These are phyloP conservation scores for Raphanus hybrid DNA, from an alignment of 441 rosid genomes.

Conservation along the genomic window DNA sequence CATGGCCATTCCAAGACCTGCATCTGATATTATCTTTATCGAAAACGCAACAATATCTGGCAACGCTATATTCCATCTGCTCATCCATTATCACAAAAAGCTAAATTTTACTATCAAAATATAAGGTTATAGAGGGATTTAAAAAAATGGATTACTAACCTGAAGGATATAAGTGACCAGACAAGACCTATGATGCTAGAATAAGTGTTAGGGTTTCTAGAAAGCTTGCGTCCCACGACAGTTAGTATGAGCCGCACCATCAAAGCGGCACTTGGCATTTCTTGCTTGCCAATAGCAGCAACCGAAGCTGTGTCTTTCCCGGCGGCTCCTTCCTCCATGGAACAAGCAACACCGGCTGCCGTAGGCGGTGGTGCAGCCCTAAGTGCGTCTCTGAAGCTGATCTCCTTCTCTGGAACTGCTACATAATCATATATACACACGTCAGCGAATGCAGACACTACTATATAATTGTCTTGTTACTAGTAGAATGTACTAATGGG, in stretches of 20 bases:
- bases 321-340: constrained; percentile 43
- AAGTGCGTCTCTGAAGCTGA: constrained; percentile 65
- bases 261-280: constrained; percentile 66
- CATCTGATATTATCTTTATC: constrained; percentile 74
- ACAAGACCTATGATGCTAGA: constrained; percentile 72
- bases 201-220: constrained; percentile 79
- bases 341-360: constrained; percentile 20
- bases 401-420: constrained; percentile 59
- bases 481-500: constrained; percentile 9
- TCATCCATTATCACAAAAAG: neutral
- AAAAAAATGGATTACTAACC: constrained; percentile 43
- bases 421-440: neutral
- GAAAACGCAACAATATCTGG: constrained; percentile 67
- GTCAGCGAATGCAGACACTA: constrained; percentile 13
- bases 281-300: constrained; percentile 45
- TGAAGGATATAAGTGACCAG: constrained; percentile 82
- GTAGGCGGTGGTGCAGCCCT: constrained; percentile 40
- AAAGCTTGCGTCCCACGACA: constrained; percentile 80
- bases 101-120: neutral
- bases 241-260: constrained; percentile 68
- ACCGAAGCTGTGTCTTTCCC: constrained; percentile 31
- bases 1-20: constrained; percentile 91
- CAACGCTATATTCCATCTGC: constrained; percentile 75
- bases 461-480: neutral
- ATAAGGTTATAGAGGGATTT: neutral